phyloP scores from a whole-genome alignment of 371 early-diverging fungal species.

The Lichtheimia corymbifera region DNA sequence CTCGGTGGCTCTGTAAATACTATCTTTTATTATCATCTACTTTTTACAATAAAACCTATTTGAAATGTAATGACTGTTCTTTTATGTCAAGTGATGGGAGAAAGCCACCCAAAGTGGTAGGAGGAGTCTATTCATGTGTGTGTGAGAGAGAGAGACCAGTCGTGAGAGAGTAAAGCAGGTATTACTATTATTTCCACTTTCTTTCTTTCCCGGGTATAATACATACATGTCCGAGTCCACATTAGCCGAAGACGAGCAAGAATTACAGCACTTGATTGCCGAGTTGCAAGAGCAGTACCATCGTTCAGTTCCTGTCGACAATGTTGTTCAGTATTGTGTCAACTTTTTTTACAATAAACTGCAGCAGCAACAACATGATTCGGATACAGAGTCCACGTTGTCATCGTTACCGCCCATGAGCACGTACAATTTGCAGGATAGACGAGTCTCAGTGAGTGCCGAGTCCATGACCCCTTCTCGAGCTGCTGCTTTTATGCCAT shows the following conservation, averaged over 20 bases:
- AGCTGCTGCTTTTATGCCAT: neutral
- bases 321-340: conserved; percentile 83
- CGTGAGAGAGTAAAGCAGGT: neutral
- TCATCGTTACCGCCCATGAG: neutral
- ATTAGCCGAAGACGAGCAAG: conserved; percentile 1
- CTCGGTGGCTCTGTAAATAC: neutral
- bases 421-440: conserved; percentile 8
- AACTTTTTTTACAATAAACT: conserved; percentile 73
- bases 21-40: neutral
- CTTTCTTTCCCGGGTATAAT: neutral
- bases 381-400: conserved; percentile 12
- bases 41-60: neutral
- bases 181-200: neutral
- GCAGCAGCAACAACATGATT: conserved; percentile 44
- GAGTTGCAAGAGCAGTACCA: conserved; percentile 34
- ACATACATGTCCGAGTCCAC: neutral
- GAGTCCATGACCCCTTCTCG: conserved; percentile 96
- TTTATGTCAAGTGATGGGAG: neutral
- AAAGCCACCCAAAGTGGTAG: neutral
- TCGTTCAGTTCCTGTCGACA: conserved; percentile 40
- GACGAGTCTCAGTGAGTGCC: conserved; percentile 94
- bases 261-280: conserved; percentile 20
- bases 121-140: neutral
- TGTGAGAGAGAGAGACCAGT: neutral
- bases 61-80: too few relatives aligned